Evolutionary conservation across 2,329 filamentous ascomycete species (phyloP).

Genomic region (Geoglossum cookeanum): DNA sequence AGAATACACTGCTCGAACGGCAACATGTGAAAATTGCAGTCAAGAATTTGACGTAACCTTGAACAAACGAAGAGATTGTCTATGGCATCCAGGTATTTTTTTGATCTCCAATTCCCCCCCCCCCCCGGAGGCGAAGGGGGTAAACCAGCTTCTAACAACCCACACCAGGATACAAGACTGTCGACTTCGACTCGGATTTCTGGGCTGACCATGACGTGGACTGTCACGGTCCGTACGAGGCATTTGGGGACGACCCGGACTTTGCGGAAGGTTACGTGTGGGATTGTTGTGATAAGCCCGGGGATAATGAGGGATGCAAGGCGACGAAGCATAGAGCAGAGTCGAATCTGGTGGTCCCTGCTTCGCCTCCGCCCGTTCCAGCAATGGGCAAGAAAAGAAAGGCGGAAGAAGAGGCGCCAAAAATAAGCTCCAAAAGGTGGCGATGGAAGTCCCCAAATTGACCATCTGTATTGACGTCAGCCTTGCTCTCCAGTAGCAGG

Average conservation of each 20-base stretch:
- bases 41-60: neutral
- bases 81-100: neutral
- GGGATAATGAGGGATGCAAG: neutral
- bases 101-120: neutral
- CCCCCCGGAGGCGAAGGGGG: neutral
- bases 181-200: neutral
- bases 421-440: neutral
- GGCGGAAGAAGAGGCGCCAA: neutral
- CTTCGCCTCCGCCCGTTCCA: neutral
- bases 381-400: neutral
- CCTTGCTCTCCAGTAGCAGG: neutral
- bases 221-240: neutral
- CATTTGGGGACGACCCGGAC: neutral
- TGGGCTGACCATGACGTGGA: neutral
- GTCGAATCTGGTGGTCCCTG: neutral
- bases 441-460: neutral
- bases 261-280: neutral
- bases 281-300: neutral
- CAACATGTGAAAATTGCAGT: neutral
- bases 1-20: neutral
- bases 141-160: neutral
- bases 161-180: neutral
- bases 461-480: neutral
- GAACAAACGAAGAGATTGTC: neutral
- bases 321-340: neutral